phyloP scores from a whole-genome alignment of 2,329 filamentous ascomycete genomes.

The Alternaria conjuncta region DNA sequence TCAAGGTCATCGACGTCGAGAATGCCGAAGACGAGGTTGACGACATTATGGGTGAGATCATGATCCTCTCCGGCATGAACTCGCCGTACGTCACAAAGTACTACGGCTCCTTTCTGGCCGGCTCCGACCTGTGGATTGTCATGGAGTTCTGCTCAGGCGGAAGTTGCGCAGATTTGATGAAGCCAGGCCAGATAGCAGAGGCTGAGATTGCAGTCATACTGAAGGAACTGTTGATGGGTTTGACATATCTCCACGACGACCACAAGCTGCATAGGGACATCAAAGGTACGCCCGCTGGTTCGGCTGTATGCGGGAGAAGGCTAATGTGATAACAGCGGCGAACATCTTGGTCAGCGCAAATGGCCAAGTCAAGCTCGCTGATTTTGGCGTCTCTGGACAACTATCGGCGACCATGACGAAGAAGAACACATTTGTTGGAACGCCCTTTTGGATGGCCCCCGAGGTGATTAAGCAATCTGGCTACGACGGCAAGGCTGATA shows the following conservation, averaged over 20 bases:
- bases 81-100: constrained; percentile 98
- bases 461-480: constrained; percentile 99
- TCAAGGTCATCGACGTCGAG: constrained; percentile 98
- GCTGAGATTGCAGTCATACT: constrained; percentile 98
- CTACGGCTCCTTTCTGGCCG: constrained; percentile 95
- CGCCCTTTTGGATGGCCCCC: constrained; percentile 99
- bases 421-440: constrained; percentile 98
- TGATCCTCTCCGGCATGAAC: constrained; percentile 93
- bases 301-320: neutral
- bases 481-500: constrained; percentile 97
- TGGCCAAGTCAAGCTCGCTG: constrained; percentile 94
- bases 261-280: constrained; percentile 97
- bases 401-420: constrained; percentile 98
- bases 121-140: constrained; percentile 97
- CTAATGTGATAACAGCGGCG: constrained; percentile 68
- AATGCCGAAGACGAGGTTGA: constrained; percentile 99
- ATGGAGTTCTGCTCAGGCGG: constrained; percentile 99
- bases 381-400: constrained; percentile 97
- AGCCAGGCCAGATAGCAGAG: constrained; percentile 87
- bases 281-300: constrained; percentile 69
- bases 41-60: constrained; percentile 98
- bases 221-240: constrained; percentile 82
- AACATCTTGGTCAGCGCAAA: constrained; percentile 89
- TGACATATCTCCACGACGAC: constrained; percentile 93
- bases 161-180: constrained; percentile 94